Base-by-base conservation (phyloP, 1,284 basidiomycete genomes). In the Trametes sp. region DNA sequence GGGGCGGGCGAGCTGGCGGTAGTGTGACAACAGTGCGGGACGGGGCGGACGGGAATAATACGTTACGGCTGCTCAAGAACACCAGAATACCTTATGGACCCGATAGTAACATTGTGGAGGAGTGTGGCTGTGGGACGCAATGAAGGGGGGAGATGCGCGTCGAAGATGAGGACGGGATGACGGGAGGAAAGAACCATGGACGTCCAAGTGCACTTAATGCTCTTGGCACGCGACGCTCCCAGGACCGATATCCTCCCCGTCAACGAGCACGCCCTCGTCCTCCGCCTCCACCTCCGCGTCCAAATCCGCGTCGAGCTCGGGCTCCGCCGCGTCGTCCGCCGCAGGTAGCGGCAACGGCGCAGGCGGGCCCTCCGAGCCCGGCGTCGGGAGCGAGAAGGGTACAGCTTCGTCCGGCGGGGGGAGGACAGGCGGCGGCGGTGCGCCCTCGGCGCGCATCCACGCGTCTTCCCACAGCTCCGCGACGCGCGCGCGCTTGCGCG, bases 381-480 rank as follows among this genome's bases (percentile, higher is more conserved):
- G 23, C 4, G 42, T 41, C 42, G 24, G 21, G 7, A 24, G 21
- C 42, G 42, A 23, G 21, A n/a, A n/a, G 31, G 42, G 10, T 9
- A 24, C 26, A 33, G 16, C 56, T 11, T 63, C 57, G 21, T 61
- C 57, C n/a, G 57, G 59, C n/a, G 57, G 23, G n/a, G n/a, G n/a
- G 21, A 63, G 45, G n/a, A 62, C 60, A 0, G 73, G 74, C 23
- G 68, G 66, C 4, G 68, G 54, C 45, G 73, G 73, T 19, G 75
- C 75, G 36, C 74, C 75, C 48, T 73, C 72, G 4, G 67, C 74
- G 21, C 45, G 64, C 70, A 92, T 87, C 90, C 91, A 93, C 57
- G 77, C 79, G 69, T 88, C 84, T 29, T 84, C 84, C 90, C 89
- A 91, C 38, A 94, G 69, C 44, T 89, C 84, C 31, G 75, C 79